Percentiles rank a stretch among this genome's conserved stretches.
Evolutionary conservation across 148 eudicot species (phyloP).

Genomic region (Camellia japonica): DNA sequence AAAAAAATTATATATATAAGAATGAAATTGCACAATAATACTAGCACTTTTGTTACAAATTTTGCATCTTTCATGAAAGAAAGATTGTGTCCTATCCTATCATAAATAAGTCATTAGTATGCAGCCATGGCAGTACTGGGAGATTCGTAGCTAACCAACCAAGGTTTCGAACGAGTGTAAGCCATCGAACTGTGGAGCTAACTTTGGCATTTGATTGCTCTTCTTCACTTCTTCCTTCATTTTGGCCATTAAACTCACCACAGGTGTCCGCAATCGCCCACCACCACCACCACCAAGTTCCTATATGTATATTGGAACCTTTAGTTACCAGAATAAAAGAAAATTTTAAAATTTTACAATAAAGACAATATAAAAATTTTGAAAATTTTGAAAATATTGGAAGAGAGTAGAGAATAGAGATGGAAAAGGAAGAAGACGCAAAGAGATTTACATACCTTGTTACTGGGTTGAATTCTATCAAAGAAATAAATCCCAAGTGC

Average conservation of each 20-base stretch:
- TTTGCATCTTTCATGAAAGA: neutral
- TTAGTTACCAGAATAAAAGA: too few relatives aligned
- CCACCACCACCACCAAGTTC: neutral
- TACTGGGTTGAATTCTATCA: neutral
- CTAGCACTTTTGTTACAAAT: neutral
- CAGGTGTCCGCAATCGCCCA: neutral
- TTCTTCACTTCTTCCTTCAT: constrained; percentile 5
- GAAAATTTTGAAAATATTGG: neutral
- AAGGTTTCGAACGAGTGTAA: constrained; percentile 16
- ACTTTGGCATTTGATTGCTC: constrained; percentile 2
- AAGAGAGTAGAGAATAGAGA: neutral
- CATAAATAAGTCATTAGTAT: neutral
- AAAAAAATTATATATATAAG: neutral
- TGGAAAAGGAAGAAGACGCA: neutral
- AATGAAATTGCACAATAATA: neutral
- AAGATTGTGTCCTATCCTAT: neutral
- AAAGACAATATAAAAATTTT: neutral
- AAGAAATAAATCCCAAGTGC: constrained; percentile 20
- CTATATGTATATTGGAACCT: neutral
- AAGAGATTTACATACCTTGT: constrained; percentile 17
- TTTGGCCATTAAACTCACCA: neutral
- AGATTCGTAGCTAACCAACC: neutral
- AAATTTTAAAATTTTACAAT: too few relatives aligned
- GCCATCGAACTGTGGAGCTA: constrained; percentile 27
- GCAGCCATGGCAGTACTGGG: neutral